Percentiles rank a stretch among this genome's conserved stretches.
These are phyloP conservation scores for Sugiyamaella qingdaonensis DNA, from an alignment of 805 yeast species.

Conservation along the genomic window DNA sequence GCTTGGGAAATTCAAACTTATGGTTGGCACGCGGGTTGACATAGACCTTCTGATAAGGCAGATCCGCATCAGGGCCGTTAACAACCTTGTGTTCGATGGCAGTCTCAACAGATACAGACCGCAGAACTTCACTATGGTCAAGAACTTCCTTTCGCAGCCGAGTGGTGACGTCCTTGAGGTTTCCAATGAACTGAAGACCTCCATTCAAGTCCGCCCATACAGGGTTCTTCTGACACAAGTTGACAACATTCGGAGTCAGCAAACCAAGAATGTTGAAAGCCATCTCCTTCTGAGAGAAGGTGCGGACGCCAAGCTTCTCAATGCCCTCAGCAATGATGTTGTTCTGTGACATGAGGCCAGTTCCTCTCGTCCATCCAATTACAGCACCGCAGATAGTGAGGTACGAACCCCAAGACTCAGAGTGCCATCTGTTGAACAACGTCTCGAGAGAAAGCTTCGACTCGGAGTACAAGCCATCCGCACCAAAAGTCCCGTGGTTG, in stretches of 20 bases:
- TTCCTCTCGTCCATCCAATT: constrained; percentile 99
- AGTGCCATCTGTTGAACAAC: constrained; percentile 96
- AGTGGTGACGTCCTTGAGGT: constrained; percentile 83
- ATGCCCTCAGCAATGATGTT: constrained; percentile 97
- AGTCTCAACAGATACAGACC: constrained; percentile 92
- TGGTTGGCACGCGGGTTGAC: constrained; percentile 94
- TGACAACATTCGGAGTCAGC: constrained; percentile 78
- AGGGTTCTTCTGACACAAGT: constrained; percentile 87
- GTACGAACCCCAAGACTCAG: constrained; percentile 94
- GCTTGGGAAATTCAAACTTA: constrained; percentile 87
- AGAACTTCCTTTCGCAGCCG: constrained; percentile 67
- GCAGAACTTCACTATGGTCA: constrained; percentile 86
- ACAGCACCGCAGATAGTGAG: constrained; percentile 97
- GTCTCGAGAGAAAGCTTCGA: constrained; percentile 95
- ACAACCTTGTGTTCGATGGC: constrained; percentile 83
- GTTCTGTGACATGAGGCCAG: constrained; percentile 97
- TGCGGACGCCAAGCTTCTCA: constrained; percentile 92
- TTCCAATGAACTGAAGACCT: constrained; percentile 90
- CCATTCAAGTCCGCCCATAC: constrained; percentile 98
- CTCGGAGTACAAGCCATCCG: constrained; percentile 97
- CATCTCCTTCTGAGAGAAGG: constrained; percentile 98
- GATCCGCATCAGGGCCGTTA: constrained; percentile 83
- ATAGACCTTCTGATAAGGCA: constrained; percentile 69
- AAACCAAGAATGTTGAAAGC: constrained; percentile 96
- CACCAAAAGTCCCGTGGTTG: constrained; percentile 98